Base-by-base conservation (phyloP, 2,329 filamentous ascomycete species). In the Fusarium annulatum region DNA sequence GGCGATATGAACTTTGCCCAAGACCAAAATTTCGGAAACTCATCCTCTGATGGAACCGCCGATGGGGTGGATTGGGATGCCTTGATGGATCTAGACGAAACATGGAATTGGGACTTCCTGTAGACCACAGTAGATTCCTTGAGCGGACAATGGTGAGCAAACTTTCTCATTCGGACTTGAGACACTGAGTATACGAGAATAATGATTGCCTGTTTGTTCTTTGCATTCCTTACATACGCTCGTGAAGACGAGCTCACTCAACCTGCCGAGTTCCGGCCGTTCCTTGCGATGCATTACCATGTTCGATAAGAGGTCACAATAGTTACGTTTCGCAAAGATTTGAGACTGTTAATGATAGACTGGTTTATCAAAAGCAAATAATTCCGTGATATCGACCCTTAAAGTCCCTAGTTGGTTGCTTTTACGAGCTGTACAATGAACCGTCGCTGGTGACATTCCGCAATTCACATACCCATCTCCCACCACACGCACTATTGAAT, bases 401-500 rank as follows among this genome's bases (percentile, higher is more conserved):
- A 11, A 12, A 21, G 0, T 16, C 42, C 41, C 43, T 21, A 16
- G 33, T 28, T 30, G 16, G 16, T 8, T 14, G 34, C 28, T 26
- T 11, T 30, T 23, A 34, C 14, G 26, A 28, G 14, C 5, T 14
- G 19, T n/a, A 41, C 34, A 55, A 55, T 55, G 51, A 55, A 23
- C 38, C 7, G 21, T 45, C 9, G 46, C 49, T 30, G 19, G 64
- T 76, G 64, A 26, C 57, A 12, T 61, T 76, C 45, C 59, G 48
- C 28, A 58, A 63, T 34, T 26, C 56, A 18, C 67, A 68, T 51
- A 70, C 69, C 10, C 64, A 76, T 21, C 23, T 67, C 33, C 60
- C 71, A 18, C 60, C 62, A 14, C 34, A 46, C n/a, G 76, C 81
- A 3, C 72, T 73, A 1, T 72, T 79, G 26, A 80, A 73, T 5